A percentile compares a stretch with the other conserved stretches of the same genome.
phyloP scores from a whole-genome alignment of 2,329 filamentous ascomycete genomes.

The Ophiostoma populinum region DNA sequence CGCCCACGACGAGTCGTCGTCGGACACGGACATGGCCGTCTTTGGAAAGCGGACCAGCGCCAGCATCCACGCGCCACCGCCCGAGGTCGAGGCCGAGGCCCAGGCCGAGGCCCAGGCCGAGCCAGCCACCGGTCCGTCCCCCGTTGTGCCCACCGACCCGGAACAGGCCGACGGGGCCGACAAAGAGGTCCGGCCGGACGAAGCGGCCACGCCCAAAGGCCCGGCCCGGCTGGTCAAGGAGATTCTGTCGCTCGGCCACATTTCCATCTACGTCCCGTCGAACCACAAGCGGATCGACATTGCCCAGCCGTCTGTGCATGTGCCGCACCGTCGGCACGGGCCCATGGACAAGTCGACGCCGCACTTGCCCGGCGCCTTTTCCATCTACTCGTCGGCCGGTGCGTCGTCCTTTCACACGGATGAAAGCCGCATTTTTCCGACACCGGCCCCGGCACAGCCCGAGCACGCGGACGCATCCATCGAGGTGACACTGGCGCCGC shows the following conservation, averaged over 20 bases:
- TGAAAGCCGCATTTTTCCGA: slow-evolving; percentile 6
- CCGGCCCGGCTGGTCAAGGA: slow-evolving; percentile 38
- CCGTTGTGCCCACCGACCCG: background rate
- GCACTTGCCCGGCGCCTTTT: slow-evolving; percentile 45
- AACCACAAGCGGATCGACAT: slow-evolving; percentile 27
- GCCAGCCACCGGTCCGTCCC: too few species aligned
- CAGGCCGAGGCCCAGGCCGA: too few species aligned
- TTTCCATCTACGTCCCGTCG: slow-evolving; percentile 38
- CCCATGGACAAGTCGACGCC: too few species aligned
- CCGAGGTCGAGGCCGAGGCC: too few species aligned
- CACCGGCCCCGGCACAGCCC: background rate
- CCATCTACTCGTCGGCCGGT: slow-evolving; percentile 21
- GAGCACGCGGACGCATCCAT: slow-evolving; percentile 20
- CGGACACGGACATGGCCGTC: background rate
- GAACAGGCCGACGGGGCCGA: background rate
- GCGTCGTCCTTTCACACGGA: slow-evolving; percentile 6
- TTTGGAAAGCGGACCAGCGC: background rate
- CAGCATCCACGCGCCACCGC: background rate
- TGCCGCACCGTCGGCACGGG: too few species aligned
- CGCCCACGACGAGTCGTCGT: background rate
- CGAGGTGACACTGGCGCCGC: slow-evolving; percentile 33
- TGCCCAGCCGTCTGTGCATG: slow-evolving; percentile 7
- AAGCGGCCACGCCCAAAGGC: slow-evolving; percentile 31
- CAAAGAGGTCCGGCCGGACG: slow-evolving; percentile 18
- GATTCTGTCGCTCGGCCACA: slow-evolving; percentile 28